Percentiles rank a stretch among this genome's conserved stretches.
These are phyloP conservation scores for Periconia sp. DNA, from an alignment of 2,329 filamentous ascomycete genomes.

Conservation along the genomic window DNA sequence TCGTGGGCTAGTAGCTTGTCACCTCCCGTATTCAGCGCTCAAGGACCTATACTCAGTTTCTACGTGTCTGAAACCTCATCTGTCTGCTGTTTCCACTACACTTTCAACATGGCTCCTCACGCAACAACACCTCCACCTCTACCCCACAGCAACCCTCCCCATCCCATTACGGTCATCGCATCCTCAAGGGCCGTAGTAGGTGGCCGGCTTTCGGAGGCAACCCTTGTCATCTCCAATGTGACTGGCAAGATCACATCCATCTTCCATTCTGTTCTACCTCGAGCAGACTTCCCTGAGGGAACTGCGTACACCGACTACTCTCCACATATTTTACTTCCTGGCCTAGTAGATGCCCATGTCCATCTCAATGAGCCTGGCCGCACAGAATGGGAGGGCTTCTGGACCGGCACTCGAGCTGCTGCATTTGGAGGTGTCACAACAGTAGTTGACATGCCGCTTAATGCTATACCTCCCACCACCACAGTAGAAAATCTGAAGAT, in stretches of 20 bases:
- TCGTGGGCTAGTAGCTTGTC: conserved; percentile 21
- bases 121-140: conserved; percentile 39
- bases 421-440: conserved; percentile 97
- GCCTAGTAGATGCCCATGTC: conserved; percentile 94
- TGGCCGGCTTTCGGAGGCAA: conserved; percentile 78
- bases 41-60: conserved; percentile 10
- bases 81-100: conserved; percentile 5
- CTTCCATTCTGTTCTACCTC: conserved; percentile 74
- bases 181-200: conserved; percentile 85
- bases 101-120: conserved; percentile 45
- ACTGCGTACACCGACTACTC: conserved; percentile 83
- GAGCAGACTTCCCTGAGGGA: conserved; percentile 73
- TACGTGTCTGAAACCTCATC: no score
- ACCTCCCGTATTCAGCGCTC: conserved; percentile 14
- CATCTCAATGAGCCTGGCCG: conserved; percentile 96
- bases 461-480: conserved; percentile 95
- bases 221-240: conserved; percentile 75
- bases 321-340: conserved; percentile 83
- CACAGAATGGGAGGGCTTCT: conserved; percentile 98
- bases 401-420: conserved; percentile 89
- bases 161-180: conserved; percentile 74
- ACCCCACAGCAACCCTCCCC: conserved; percentile 31
- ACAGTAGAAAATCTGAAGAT: conserved; percentile 81
- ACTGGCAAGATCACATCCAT: conserved; percentile 87
- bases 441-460: conserved; percentile 96